These are phyloP conservation scores for Microsporum audouinii DNA, from an alignment of 2,329 filamentous ascomycete species.

Conservation along the genomic window DNA sequence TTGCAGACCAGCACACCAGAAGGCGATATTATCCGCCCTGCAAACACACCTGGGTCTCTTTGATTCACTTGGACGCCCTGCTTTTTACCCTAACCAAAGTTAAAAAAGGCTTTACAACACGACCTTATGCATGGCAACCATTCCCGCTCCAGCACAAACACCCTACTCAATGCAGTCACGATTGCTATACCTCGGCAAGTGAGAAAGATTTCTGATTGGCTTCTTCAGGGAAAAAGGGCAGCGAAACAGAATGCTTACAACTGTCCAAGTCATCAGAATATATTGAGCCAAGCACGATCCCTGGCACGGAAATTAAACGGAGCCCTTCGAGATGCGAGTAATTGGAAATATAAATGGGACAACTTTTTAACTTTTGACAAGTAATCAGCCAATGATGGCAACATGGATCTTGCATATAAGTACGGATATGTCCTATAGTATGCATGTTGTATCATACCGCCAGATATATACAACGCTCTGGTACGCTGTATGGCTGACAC, in stretches of 20 bases:
- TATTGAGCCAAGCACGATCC: not conserved
- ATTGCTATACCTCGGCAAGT: not conserved
- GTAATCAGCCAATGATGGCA: not conserved
- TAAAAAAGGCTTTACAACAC: not conserved
- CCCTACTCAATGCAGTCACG: not conserved
- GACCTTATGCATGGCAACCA: not conserved
- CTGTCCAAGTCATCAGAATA: not conserved
- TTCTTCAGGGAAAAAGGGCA: not conserved
- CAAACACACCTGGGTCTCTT: not conserved
- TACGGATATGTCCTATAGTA: no score
- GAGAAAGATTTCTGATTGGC: not conserved
- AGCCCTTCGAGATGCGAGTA: slow-evolving; percentile 4
- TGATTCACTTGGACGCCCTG: not conserved
- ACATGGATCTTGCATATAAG: not conserved
- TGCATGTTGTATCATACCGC: not conserved
- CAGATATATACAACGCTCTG: not conserved
- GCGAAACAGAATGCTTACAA: not conserved
- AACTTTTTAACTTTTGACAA: slow-evolving; percentile 1
- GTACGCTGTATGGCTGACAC: not conserved
- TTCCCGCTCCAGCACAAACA: not conserved
- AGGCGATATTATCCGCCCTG: not conserved
- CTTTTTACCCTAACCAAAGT: not conserved
- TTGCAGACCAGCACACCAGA: not conserved
- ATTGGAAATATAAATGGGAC: not conserved
- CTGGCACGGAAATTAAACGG: slow-evolving; percentile 4